Conservation (phyloP, 768 basidiomycete genomes). For the Suillus luteus region DNA sequence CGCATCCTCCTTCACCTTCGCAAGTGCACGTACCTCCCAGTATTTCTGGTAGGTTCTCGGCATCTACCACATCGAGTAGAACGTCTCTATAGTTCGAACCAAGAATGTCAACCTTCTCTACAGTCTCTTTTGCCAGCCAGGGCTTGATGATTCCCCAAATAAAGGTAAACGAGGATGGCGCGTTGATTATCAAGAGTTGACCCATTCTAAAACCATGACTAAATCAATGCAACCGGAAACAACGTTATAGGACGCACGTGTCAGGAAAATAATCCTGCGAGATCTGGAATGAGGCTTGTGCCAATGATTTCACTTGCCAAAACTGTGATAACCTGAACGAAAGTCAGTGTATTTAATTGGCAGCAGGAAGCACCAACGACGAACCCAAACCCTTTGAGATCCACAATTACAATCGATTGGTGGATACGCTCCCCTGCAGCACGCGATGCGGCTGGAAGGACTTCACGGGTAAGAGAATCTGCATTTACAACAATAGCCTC, state of each 20-base stretch:
- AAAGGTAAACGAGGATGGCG: constrained; percentile 69
- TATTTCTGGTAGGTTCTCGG: constrained; percentile 58
- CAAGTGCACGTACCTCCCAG: constrained; percentile 74
- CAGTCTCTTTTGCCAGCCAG: constrained; percentile 75
- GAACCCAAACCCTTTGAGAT: constrained; percentile 71
- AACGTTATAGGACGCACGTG: constrained; percentile 47
- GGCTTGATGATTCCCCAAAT: constrained; percentile 72
- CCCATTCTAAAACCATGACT: constrained; percentile 55
- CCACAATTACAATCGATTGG: constrained; percentile 63
- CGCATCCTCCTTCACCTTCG: constrained; percentile 54
- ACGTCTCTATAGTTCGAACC: constrained; percentile 59
- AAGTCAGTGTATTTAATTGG: background rate
- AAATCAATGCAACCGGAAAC: constrained; percentile 3
- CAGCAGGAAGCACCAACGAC: constrained; percentile 17
- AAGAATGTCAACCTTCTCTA: constrained; percentile 65
- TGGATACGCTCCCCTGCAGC: constrained; percentile 52
- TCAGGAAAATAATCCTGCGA: constrained; percentile 82
- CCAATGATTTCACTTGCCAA: constrained; percentile 75
- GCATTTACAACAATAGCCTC: constrained; percentile 63
- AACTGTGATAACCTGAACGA: constrained; percentile 60
- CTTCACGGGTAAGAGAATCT: constrained; percentile 64
- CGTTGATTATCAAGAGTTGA: constrained; percentile 69
- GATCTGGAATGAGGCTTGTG: constrained; percentile 63
- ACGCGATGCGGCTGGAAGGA: constrained; percentile 65
- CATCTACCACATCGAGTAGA: constrained; percentile 61